Evolutionary conservation across 2,329 filamentous ascomycete species (phyloP), one percentile per base, ranked within the genome.

Genomic region (Huntiella decipiens): DNA sequence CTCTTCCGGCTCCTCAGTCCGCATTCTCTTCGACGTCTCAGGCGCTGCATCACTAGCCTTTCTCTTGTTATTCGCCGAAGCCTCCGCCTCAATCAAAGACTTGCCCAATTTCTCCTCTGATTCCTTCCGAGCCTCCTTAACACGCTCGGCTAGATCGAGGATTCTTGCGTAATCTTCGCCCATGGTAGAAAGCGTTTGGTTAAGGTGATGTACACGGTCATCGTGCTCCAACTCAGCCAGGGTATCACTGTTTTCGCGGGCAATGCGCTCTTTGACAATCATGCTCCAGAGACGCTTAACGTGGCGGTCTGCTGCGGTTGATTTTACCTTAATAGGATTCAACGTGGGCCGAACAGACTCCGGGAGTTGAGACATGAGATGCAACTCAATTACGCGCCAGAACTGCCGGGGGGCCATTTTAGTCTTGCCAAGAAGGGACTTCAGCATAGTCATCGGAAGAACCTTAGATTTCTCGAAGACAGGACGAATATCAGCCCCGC

Each of bases 331-430:
- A 5, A 64, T 50, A 46, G 60, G 49, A 59, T 42, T 31, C 7
- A 70, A 58, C 48, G 64, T 58, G 51, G 74, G 73, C 12, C 75
- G 73, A 43, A 79, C 67, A 0, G 67, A 64, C 5, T 58, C 59
- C 0, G 75, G 68, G 7, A 81, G 64, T 51, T 67, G 63, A 2
- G 73, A 74, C 65, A 79, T 74, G 19, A 79, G 65, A 42, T 87
- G 75, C 69, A 88, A 81, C 59, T 91, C 83, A 1, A 84, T 63
- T 5, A 87, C 67, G 4, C 83, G 70, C 51, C 68, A 68, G 57
- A 88, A 86, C 55, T 91, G 83, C n/a, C 83, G 68, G 0, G 76
- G 70, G 1, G 78, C 75, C 48, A 88, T 83, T 65, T 88, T 91
- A 44, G 70, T 65, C 51, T 72, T 65, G 22, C 63, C 60, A 2